Evolutionary conservation across 176 grass and related monocot genomes (phyloP), one percentile per base, ranked within the genome.

Genomic region (Pontederia paniculata): DNA sequence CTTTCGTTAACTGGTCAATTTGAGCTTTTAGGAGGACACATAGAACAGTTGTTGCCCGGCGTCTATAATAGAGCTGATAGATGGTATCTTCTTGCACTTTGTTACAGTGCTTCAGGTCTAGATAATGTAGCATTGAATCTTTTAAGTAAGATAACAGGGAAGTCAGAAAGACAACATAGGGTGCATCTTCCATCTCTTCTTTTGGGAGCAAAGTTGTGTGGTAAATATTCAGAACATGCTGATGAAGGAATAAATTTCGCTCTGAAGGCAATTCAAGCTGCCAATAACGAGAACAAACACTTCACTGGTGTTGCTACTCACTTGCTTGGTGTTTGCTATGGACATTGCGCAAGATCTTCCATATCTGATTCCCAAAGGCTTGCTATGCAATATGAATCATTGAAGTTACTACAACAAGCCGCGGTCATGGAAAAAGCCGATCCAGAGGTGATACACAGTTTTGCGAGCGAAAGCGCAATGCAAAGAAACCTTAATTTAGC

Each of bases 41-140:
- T 97, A 44, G 86, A 91, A 73, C 81, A 78, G 64, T 25, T 97
- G 72, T 79, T 91, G 70, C 93, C 93, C 45, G 93, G 93, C 55
- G 81, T 71, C 42, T 97, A 91, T 73, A 76, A 53, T 68, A 78
- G 80, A 79, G 74, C 73, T 52, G 83, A 91, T 58, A 97, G 93
- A 81, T 97, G 93, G 86, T 97, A 88, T 73, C 52, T 91, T 72
- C 86, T 98, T 37, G 83, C 93, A 45, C 80, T 98, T 71, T 91
- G 93, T 85, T 91, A 83, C 52, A 77, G 81, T 75, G 82, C 86
- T 43, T 21, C 64, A 44, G 77, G 80, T 64, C 75, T 88, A 66
- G 88, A 98, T 73, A 80, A 82, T 64, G 82, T 77, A 79, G 86
- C 93, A 53, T 66, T 98, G 64, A 88, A 91, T 71, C 76, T 98